Evolutionary conservation across 148 eudicot species (phyloP), one percentile per base, ranked within the genome.

Genomic region (Polygonum maritimum): DNA sequence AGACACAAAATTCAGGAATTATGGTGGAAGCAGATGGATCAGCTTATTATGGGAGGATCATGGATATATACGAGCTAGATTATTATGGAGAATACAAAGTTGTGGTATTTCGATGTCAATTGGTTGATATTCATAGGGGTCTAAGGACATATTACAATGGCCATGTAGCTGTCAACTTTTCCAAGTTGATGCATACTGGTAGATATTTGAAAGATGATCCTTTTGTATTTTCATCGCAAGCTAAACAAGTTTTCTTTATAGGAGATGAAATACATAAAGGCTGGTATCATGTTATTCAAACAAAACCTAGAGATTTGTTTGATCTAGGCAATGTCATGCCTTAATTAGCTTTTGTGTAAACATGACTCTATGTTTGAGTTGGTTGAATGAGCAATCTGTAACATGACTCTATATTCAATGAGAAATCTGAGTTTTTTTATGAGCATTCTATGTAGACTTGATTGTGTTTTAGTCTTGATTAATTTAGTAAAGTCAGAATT

Each of bases 261-360:
- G 55, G 16, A 51, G 19, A 51, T 2, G 55, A 51, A n/a, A 2
- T 51, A 15, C 18, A 51, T 45, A 77, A 69, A 5, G 78, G 80
- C 45, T 78, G 83, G 83, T 69, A 12, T 0, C 74, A 65, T 55
- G 78, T 78, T 48, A 38, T 80, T 45, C 55, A 48, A 19, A 57
- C 71, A 1, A 76, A 80, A 72, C 72, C 79, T 39, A 70, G 76
- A 71, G 79, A 80, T 39, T 57, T 76, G 49, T 80, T 69, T 72
- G 76, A 80, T 57, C 41, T 80, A 72, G 79, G 82, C 31, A 26
- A 26, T 26, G 31, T 26, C 31, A 26, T 26, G 31, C 31, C 31
- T 26, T 26, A 26, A 26, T 26, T 26, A 26, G 31, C 31, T 26
- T 26, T 26, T 26, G 31, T 26, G 31, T 26, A 26, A 26, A 26